Base-by-base conservation (phyloP, 2,329 filamentous ascomycete species). In the Phialocephala sp. region DNA sequence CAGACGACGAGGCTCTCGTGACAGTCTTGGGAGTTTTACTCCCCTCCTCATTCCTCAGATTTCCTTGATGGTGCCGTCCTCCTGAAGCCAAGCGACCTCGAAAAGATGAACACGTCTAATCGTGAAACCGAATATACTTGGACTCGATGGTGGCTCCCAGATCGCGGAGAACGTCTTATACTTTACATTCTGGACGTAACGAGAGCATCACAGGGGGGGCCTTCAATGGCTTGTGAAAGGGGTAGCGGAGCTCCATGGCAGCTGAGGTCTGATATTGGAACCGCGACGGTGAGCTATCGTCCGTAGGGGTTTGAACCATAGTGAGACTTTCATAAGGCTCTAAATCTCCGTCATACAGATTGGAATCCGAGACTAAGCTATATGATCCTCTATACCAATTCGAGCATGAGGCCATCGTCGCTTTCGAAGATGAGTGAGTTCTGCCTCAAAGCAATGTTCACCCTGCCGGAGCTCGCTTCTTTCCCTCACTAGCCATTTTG, bases 61-160 rank as follows among this genome's bases (percentile, higher is more conserved):
- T 54, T 54, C 50, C 50, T 54, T 54, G 50, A 24, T 54, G 20
- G 22, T 54, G 24, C 50, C 27, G 27, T n/a, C n/a, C 8, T 54
- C 27, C 50, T 54, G 50, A 54, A 54, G 50, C 50, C 50, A 54
- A 54, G 50, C 50, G 50, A 54, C 27, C 18, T 54, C 50, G n/a
- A 32, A 27, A 27, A 54, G 50, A 54, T 18, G 22, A 32, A 35
- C 24, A 27, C 27, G 9, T 35, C 50, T 54, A 27, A 24, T 52
- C 8, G 47, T 52, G 47, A 52, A 52, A 52, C 47, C 47, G 18
- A 45, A n/a, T 45, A 20, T 12, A 41, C 14, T 20, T 20, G n/a
- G 47, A 12, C 47, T 24, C 22, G 24, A 52, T 24, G 4, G 47
- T 52, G 47, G 20, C 20, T 12, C 20, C 11, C 3, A 27, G 47